Percentiles rank a stretch among this genome's conserved stretches.
Evolutionary conservation across 2,329 filamentous ascomycete genomes (phyloP).

Genomic region (Ophiostoma triangulosporum): DNA sequence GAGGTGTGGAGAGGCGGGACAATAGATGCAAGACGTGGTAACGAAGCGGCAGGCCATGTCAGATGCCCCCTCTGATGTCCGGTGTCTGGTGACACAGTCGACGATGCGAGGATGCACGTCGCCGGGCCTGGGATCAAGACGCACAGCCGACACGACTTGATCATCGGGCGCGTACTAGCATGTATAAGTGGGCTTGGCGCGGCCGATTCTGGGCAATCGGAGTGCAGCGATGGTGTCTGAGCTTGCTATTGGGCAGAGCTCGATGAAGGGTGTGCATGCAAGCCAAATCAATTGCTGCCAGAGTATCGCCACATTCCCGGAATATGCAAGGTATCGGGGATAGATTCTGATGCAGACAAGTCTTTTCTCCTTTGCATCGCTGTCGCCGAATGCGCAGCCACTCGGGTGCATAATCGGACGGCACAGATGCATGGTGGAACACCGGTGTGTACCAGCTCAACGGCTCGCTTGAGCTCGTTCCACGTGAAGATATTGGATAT

Average conservation of each 20-base stretch:
- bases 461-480: no score
- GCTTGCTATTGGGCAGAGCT: slow-evolving; percentile 27
- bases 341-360: no score
- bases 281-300: no score
- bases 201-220: slow-evolving; percentile 31
- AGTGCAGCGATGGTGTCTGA: slow-evolving; percentile 24
- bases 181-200: slow-evolving; percentile 31
- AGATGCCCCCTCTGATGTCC: slow-evolving; percentile 2
- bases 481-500: no score
- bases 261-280: not conserved
- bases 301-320: no score
- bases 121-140: not conserved
- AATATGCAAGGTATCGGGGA: no score
- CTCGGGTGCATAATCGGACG: no score
- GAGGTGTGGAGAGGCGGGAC: not conserved
- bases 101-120: not conserved
- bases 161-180: slow-evolving; percentile 19
- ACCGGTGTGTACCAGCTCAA: no score
- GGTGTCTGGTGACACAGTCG: not conserved
- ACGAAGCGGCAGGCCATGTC: slow-evolving; percentile 7
- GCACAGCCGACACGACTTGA: not conserved
- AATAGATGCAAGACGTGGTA: not conserved
- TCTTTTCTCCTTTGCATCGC: no score
- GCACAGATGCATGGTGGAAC: no score
- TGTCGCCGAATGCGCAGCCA: no score